Evolutionary conservation across 257 asterid species (phyloP).

Genomic region (Plantago major): DNA sequence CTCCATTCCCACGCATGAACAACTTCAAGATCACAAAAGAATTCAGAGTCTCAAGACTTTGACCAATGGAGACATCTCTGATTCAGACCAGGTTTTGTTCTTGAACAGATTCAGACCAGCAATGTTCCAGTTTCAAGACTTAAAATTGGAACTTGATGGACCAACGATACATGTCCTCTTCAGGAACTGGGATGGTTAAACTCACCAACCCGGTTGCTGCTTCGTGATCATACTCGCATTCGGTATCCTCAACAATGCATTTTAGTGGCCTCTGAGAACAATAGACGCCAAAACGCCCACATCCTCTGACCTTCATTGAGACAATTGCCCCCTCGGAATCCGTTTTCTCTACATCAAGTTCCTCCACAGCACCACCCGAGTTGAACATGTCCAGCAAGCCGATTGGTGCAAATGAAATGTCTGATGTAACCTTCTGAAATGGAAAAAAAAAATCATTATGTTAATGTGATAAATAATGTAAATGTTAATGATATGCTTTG

Average conservation of each 20-base stretch:
- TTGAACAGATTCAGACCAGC: too few species aligned
- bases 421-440: conserved; percentile 47
- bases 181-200: conserved; percentile 40
- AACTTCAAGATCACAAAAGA: too few species aligned
- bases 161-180: conserved; percentile 76
- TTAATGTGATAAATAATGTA: conserved; percentile 1
- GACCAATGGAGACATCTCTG: too few species aligned
- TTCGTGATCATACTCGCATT: conserved; percentile 44
- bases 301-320: conserved; percentile 59
- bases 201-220: conserved; percentile 51
- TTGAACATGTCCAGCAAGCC: conserved; percentile 92
- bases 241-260: conserved; percentile 47
- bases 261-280: conserved; percentile 55
- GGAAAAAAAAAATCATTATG: conserved; percentile 3
- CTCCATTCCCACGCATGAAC: too few species aligned
- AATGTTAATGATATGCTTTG: neutral
- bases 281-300: conserved; percentile 79
- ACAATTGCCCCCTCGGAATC: conserved; percentile 35
- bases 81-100: too few species aligned
- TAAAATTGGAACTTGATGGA: conserved; percentile 48
- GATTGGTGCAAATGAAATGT: conserved; percentile 69
- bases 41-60: too few species aligned
- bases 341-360: conserved; percentile 41
- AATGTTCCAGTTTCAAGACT: conserved; percentile 1
- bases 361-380: conserved; percentile 79